phyloP scores from a whole-genome alignment of 2,329 filamentous ascomycete species.

The Exserohilum turcica region DNA sequence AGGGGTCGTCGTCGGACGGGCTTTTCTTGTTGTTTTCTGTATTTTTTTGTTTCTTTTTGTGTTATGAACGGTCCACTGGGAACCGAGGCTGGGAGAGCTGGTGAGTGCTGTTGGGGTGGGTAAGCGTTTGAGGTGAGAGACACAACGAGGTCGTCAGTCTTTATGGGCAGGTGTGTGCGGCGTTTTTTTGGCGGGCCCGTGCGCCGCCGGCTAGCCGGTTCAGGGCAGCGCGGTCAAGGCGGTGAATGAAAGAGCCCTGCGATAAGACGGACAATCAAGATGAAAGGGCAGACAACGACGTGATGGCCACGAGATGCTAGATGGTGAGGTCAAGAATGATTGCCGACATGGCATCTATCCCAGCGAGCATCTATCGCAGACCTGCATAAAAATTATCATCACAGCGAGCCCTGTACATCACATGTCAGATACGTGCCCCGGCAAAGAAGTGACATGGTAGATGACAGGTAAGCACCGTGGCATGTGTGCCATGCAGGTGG shows the following conservation, averaged over 20 bases:
- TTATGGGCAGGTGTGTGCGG: conserved; percentile 35
- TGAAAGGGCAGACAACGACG: conserved; percentile 1
- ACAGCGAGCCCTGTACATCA: conserved; percentile 8
- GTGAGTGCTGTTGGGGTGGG: conserved; percentile 30
- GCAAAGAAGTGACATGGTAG: neutral
- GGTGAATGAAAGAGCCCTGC: conserved; percentile 31
- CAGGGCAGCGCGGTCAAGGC: conserved; percentile 21
- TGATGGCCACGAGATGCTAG: neutral
- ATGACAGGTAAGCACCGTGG: neutral
- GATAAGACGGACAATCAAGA: conserved; percentile 9
- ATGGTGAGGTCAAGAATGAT: neutral
- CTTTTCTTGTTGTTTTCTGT: conserved; percentile 46
- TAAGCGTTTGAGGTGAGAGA: conserved; percentile 28
- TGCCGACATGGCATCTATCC: neutral
- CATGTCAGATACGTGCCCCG: conserved; percentile 8
- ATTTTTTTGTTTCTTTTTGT: conserved; percentile 49
- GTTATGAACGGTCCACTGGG: conserved; percentile 43
- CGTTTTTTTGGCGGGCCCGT: conserved; percentile 26
- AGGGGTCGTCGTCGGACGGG: conserved; percentile 33
- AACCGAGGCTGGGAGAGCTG: conserved; percentile 37
- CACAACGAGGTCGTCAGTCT: conserved; percentile 23
- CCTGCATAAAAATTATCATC: conserved; percentile 7
- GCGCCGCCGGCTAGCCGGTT: conserved; percentile 21
- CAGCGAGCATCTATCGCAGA: neutral
- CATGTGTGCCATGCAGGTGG: neutral